Evolutionary conservation across 148 eudicot species (phyloP).

Genomic region (Hydrangea macrophylla): DNA sequence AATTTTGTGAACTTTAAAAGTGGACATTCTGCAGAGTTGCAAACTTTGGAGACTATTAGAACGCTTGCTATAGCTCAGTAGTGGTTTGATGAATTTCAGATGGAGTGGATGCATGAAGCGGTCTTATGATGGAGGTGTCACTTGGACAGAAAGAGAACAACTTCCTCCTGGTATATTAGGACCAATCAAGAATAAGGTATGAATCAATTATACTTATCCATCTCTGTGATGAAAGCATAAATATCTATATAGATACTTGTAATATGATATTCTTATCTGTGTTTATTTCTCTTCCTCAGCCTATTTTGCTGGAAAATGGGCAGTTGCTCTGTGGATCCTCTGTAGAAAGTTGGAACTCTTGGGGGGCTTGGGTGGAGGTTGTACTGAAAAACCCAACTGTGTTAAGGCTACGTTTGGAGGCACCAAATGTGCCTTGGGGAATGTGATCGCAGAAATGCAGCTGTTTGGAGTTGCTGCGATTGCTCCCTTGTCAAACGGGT

Average conservation of each 20-base stretch:
- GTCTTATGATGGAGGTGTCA: slow-evolving; percentile 75
- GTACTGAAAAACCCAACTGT: slow-evolving; percentile 1
- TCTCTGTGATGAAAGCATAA: not conserved
- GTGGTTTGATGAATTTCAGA: slow-evolving; percentile 31
- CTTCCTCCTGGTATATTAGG: slow-evolving; percentile 94
- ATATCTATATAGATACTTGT: not conserved
- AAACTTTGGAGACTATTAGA: not conserved
- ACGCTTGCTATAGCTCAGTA: slow-evolving; percentile 4
- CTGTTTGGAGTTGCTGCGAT: too few relatives aligned
- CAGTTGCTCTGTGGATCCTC: slow-evolving; percentile 91
- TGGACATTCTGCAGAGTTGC: not conserved
- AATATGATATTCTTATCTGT: not conserved
- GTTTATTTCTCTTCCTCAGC: slow-evolving; percentile 40
- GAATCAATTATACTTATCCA: not conserved
- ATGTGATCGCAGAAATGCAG: too few relatives aligned
- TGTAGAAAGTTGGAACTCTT: slow-evolving; percentile 98
- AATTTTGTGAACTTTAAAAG: not conserved
- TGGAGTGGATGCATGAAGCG: slow-evolving; percentile 98
- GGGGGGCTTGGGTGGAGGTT: slow-evolving; percentile 99
- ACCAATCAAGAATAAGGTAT: slow-evolving; percentile 88
- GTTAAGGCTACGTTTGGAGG: too few relatives aligned
- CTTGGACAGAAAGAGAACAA: slow-evolving; percentile 82
- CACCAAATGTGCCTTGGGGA: too few relatives aligned
- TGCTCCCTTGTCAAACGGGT: too few relatives aligned
- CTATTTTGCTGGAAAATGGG: slow-evolving; percentile 71